Percentiles rank a stretch among this genome's conserved stretches.
Conservation (phyloP, 2,329 filamentous ascomycete genomes). For the Colletotrichum musae region DNA sequence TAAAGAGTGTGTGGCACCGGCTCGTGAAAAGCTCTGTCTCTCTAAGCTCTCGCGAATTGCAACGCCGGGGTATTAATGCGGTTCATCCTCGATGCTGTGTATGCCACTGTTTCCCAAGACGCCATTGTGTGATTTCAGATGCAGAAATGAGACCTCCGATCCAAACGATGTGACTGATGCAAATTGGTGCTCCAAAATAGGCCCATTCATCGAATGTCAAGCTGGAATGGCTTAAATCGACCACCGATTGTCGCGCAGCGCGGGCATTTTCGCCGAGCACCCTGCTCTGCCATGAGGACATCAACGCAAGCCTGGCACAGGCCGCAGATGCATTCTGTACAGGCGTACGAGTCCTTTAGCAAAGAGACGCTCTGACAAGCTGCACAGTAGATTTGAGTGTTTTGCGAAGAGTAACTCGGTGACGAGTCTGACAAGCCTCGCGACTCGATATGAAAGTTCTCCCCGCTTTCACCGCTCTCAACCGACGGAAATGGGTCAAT, state of each 20-base stretch:
- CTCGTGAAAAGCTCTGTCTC: slow-evolving; percentile 39
- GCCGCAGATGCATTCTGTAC: slow-evolving; percentile 96
- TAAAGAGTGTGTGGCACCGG: slow-evolving; percentile 39
- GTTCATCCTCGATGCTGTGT: slow-evolving; percentile 35
- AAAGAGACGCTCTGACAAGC: slow-evolving; percentile 84
- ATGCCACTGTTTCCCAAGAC: slow-evolving; percentile 38
- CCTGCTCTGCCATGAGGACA: slow-evolving; percentile 81
- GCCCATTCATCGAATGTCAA: slow-evolving; percentile 76
- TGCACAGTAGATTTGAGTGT: slow-evolving; percentile 92
- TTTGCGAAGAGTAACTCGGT: slow-evolving; percentile 79
- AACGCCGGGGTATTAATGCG: slow-evolving; percentile 42
- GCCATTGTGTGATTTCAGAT: slow-evolving; percentile 37
- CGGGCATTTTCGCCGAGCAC: slow-evolving; percentile 82
- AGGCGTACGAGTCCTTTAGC: slow-evolving; percentile 89
- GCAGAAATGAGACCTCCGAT: slow-evolving; percentile 20
- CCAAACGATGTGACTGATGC: slow-evolving; percentile 14
- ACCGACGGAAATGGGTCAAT: slow-evolving; percentile 91
- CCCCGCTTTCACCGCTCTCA: slow-evolving; percentile 81
- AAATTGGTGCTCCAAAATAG: slow-evolving; percentile 9
- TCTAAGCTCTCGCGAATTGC: slow-evolving; percentile 39
- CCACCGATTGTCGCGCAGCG: slow-evolving; percentile 84
- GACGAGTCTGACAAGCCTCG: slow-evolving; percentile 79
- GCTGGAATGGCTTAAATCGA: slow-evolving; percentile 86
- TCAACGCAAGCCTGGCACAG: slow-evolving; percentile 92
- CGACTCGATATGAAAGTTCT: slow-evolving; percentile 79